Percentiles rank a stretch among this genome's conserved stretches.
These are phyloP conservation scores for Cornus suecica DNA, from an alignment of 148 eudicot species.

Conservation along the genomic window DNA sequence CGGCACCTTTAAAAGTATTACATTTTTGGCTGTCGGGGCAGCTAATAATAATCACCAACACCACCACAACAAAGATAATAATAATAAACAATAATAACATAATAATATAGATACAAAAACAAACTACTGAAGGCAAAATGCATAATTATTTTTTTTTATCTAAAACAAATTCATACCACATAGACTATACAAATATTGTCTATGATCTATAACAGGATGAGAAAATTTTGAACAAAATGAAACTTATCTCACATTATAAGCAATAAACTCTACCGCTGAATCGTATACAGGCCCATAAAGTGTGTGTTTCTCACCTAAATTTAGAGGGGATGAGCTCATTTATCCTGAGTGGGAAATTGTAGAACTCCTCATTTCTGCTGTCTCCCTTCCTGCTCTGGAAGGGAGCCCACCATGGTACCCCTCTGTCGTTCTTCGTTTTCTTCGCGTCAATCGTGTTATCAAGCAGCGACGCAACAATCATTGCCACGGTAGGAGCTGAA, in stretches of 20 bases:
- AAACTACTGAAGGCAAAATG: no score
- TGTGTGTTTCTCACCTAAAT: conserved; percentile 40
- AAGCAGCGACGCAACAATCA: conserved; percentile 60
- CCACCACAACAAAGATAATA: no score
- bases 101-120: no score
- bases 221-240: background rate
- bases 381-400: conserved; percentile 76
- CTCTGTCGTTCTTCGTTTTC: conserved; percentile 48
- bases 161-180: no score
- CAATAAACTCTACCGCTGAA: conserved; percentile 5
- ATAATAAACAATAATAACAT: no score
- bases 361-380: conserved; percentile 83
- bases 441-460: conserved; percentile 71
- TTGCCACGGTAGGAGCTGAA: conserved; percentile 76
- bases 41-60: no score
- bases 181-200: background rate
- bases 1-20: no score
- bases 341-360: conserved; percentile 71
- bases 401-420: conserved; percentile 86
- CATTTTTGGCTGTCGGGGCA: no score
- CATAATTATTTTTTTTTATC: no score
- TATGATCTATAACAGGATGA: background rate
- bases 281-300: conserved; percentile 20
- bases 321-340: conserved; percentile 65
- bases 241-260: background rate